phyloP scores from a whole-genome alignment of 352 stramenopile species.

The Pilasporangium apinafurcum region DNA sequence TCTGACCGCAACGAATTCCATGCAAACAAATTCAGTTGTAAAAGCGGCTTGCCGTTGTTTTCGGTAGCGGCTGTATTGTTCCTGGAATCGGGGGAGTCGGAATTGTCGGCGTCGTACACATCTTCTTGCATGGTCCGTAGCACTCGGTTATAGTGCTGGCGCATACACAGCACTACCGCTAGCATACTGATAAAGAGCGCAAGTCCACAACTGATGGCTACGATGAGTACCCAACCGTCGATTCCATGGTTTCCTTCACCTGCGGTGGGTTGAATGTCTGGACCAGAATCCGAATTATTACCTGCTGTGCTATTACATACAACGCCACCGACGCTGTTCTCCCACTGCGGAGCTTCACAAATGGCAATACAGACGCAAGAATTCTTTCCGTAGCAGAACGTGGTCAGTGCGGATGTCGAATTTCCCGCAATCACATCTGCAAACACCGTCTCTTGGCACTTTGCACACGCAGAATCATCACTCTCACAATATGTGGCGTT shows the following conservation, averaged over 20 bases:
- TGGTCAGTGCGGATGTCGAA: constrained; percentile 18
- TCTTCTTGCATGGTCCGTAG: too few species aligned
- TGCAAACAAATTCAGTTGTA: constrained; percentile 42
- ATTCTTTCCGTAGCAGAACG: constrained; percentile 28
- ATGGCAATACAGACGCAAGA: constrained; percentile 37
- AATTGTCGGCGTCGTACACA: constrained; percentile 1
- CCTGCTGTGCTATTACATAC: too few species aligned
- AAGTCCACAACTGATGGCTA: too few species aligned
- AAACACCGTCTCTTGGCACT: constrained; percentile 25
- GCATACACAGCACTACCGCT: too few species aligned
- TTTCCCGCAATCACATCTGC: constrained; percentile 32
- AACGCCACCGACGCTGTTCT: constrained; percentile 23
- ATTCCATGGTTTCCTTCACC: too few species aligned
- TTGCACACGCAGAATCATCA: constrained; percentile 25
- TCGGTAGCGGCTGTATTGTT: constrained; percentile 18
- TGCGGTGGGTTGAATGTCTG: too few species aligned
- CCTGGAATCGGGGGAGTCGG: constrained; percentile 16
- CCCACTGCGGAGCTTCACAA: constrained; percentile 19
- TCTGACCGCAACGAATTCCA: constrained; percentile 49
- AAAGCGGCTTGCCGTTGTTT: background rate
- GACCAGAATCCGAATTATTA: too few species aligned
- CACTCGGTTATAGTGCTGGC: too few species aligned
- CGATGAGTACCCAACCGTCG: too few species aligned
- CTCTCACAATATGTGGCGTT: constrained; percentile 27
- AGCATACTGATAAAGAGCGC: too few species aligned